phyloP scores from a whole-genome alignment of 345 rosid species.

The Syzygium grande region DNA sequence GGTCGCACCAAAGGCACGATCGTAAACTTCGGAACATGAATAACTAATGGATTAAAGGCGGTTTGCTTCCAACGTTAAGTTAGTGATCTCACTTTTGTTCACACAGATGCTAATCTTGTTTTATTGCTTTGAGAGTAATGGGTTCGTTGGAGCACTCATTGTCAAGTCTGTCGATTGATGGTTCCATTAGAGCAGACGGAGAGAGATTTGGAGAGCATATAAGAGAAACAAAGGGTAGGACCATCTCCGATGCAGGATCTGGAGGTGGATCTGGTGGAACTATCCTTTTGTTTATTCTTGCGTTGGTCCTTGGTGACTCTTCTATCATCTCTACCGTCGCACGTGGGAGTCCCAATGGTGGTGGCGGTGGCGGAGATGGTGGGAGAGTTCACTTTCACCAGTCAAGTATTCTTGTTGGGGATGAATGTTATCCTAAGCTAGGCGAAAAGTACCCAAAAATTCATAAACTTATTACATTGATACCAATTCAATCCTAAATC shows the following conservation, averaged over 20 bases:
- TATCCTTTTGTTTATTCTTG: constrained; percentile 57
- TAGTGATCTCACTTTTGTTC: background rate
- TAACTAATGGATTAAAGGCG: too few species aligned
- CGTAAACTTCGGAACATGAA: too few species aligned
- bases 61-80: background rate
- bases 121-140: constrained; percentile 50
- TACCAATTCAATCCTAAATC: too few species aligned
- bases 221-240: constrained; percentile 16
- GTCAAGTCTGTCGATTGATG: constrained; percentile 67
- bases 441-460: background rate
- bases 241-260: constrained; percentile 45
- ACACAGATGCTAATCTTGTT: background rate
- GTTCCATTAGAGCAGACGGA: constrained; percentile 76
- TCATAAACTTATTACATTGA: too few species aligned
- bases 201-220: constrained; percentile 55
- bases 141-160: constrained; percentile 86
- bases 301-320: constrained; percentile 39
- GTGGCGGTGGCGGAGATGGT: constrained; percentile 97
- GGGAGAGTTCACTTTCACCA: constrained; percentile 92
- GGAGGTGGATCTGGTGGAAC: constrained; percentile 99
- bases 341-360: constrained; percentile 68
- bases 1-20: too few species aligned
- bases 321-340: constrained; percentile 57
- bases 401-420: constrained; percentile 70
- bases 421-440: constrained; percentile 70